Base-by-base conservation (phyloP, 2,329 filamentous ascomycete genomes). In the Ceratocystis cacaofunesta region DNA sequence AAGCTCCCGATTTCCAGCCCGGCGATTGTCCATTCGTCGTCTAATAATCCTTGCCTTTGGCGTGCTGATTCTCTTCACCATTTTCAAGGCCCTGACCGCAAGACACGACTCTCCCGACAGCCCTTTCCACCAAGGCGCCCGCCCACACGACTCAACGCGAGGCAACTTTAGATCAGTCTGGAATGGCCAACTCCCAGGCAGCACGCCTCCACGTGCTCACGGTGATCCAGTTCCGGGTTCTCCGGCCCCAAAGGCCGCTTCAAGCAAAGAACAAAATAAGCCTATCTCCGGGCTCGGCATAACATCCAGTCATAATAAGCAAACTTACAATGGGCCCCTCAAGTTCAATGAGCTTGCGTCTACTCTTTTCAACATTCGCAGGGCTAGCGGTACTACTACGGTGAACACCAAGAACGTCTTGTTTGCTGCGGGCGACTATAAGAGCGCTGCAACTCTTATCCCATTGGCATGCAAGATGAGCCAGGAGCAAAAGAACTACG, bases 401-500 rank as follows among this genome's bases (percentile, higher is more conserved):
- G 68, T 72, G 41, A 72, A 75, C 46, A 89, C 88, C 71, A 82
- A 82, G 62, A 91, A 91, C 71, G 81, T 96, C 17, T 74, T 96
- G 2, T 96, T 96, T 72, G 87, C 86, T 3, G 85, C 88, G 2
- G 86, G 89, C 0, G 91, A 81, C 68, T 75, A 95, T 62, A 82
- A 82, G 73, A 94, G 89, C 72, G 84, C 85, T 17, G 82, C 89
- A 0, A 81, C 82, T 41, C 73, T 96, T 64, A 77, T 96, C 41
- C 90, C 91, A 0, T 78, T 96, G 72, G 90, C 92, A 5, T 97
- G 94, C 74, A 83, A 89, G 70, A 96, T 96, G 92, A 86, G 85
- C 5, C 74, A 74, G 25, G 81, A 85, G 74, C 79, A 82, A 65
- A 79, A 82, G 67, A 95, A 85, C 71, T 81, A 85, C 68, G 90